Evolutionary conservation across 2,329 filamentous ascomycete species (phyloP).

Genomic region (Pseudogymnoascus pannorum): DNA sequence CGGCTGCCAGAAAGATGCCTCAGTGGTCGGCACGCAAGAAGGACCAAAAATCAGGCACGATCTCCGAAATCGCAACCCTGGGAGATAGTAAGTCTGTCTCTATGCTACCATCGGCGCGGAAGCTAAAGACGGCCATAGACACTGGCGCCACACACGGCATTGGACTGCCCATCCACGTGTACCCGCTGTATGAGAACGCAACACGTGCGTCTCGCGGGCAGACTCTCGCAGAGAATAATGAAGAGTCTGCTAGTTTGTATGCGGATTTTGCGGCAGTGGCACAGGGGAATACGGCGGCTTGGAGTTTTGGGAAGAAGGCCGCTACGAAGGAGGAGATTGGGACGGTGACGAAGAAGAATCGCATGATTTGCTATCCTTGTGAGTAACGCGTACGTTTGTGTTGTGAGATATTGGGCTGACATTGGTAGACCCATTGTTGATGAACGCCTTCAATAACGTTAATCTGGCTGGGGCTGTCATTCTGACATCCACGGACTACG

Average conservation of each 20-base stretch:
- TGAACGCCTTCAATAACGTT: slow-evolving; percentile 66
- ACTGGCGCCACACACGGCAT: slow-evolving; percentile 50
- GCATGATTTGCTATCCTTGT: slow-evolving; percentile 65
- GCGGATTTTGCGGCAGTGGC: slow-evolving; percentile 53
- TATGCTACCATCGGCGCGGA: slow-evolving; percentile 9
- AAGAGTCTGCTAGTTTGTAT: slow-evolving; percentile 54
- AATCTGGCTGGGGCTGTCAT: slow-evolving; percentile 56
- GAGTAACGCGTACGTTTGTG: slow-evolving; percentile 20
- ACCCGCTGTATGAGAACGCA: slow-evolving; percentile 59
- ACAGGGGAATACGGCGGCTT: slow-evolving; percentile 44
- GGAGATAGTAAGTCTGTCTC: slow-evolving; percentile 30
- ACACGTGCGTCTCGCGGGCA: slow-evolving; percentile 51
- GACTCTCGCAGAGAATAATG: slow-evolving; percentile 45
- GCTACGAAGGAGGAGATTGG: slow-evolving; percentile 45
- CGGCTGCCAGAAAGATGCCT: slow-evolving; percentile 44
- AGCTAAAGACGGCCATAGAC: slow-evolving; percentile 32
- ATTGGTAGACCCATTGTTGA: slow-evolving; percentile 52
- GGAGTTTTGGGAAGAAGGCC: slow-evolving; percentile 44
- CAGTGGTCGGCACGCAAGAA: slow-evolving; percentile 51
- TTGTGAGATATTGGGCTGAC: slow-evolving; percentile 15
- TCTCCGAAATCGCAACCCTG: slow-evolving; percentile 41
- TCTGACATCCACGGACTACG: slow-evolving; percentile 49
- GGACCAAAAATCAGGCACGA: slow-evolving; percentile 40
- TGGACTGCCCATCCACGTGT: slow-evolving; percentile 58
- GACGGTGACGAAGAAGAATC: slow-evolving; percentile 47